These are phyloP conservation scores for Tylopilus intermedius DNA, from an alignment of 768 basidiomycete species.

Conservation along the genomic window DNA sequence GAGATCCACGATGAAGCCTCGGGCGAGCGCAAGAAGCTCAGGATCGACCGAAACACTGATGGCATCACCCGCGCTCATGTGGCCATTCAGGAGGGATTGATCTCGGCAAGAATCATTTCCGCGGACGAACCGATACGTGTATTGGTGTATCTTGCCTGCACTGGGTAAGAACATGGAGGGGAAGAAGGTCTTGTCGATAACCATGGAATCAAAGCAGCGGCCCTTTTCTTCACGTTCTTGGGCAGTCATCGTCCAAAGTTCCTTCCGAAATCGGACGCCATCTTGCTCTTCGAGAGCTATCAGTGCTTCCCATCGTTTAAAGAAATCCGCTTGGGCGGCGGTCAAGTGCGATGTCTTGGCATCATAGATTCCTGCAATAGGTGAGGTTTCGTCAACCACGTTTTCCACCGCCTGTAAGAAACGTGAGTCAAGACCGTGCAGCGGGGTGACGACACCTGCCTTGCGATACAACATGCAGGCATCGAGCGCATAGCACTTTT, in stretches of 20 bases:
- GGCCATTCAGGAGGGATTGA: conserved; percentile 60
- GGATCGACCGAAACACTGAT: conserved; percentile 87
- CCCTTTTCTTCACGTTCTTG: conserved; percentile 75
- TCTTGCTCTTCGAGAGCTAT: conserved; percentile 87
- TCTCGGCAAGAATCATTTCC: conserved; percentile 13
- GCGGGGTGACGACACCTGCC: conserved; percentile 34
- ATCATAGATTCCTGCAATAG: conserved; percentile 64
- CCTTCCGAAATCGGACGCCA: conserved; percentile 75
- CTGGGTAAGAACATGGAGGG: conserved; percentile 13
- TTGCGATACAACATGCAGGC: conserved; percentile 93
- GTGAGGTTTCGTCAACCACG: conserved; percentile 47
- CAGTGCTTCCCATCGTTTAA: conserved; percentile 85
- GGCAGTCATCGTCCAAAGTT: conserved; percentile 90
- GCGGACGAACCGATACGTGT: conserved; percentile 69
- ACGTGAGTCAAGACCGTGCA: neutral
- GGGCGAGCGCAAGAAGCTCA: conserved; percentile 72
- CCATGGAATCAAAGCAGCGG: conserved; percentile 81
- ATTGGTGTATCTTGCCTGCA: conserved; percentile 65
- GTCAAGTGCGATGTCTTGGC: conserved; percentile 81
- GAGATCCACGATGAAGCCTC: conserved; percentile 79
- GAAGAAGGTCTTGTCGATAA: conserved; percentile 46
- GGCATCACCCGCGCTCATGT: conserved; percentile 75
- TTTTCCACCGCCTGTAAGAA: conserved; percentile 60
- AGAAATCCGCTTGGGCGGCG: conserved; percentile 63
- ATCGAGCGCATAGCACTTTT: conserved; percentile 76